A percentile compares a stretch with the other conserved stretches of the same genome.
These are phyloP conservation scores for Cordyceps javanica DNA, from an alignment of 2,329 filamentous ascomycete species.

Conservation along the genomic window DNA sequence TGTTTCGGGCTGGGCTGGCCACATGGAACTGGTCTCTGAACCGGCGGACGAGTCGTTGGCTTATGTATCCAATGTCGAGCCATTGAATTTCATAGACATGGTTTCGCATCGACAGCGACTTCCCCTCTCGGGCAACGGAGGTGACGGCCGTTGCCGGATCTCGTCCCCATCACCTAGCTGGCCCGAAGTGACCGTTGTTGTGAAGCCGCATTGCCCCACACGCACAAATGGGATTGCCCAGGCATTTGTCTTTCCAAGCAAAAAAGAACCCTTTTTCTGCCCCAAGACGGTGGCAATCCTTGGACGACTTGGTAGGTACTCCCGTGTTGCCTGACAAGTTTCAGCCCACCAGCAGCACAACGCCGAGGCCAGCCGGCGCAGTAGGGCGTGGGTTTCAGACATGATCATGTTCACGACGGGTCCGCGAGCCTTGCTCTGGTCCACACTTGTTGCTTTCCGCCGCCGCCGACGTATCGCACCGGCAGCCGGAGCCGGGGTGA, in stretches of 20 bases:
- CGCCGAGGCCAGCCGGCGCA: slow-evolving; percentile 9
- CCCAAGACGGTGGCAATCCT: not conserved
- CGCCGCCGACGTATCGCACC: slow-evolving; percentile 8
- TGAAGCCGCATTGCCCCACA: slow-evolving; percentile 3
- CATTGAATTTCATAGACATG: not conserved
- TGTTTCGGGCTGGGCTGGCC: not conserved
- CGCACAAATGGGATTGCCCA: not conserved
- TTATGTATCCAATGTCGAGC: not conserved
- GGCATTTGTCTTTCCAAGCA: not conserved
- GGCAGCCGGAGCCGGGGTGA: not conserved
- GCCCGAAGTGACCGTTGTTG: not conserved
- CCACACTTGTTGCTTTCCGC: not conserved
- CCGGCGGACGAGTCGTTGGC: not conserved
- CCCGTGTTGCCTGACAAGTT: not conserved
- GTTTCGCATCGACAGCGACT: not conserved
- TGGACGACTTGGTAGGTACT: not conserved
- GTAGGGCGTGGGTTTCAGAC: slow-evolving; percentile 2
- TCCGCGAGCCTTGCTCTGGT: not conserved
- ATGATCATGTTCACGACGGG: slow-evolving; percentile 7
- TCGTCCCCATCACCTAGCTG: not conserved
- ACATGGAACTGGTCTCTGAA: not conserved
- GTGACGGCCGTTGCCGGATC: not conserved
- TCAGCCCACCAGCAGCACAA: not conserved
- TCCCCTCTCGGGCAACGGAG: not conserved
- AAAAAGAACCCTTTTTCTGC: not conserved